Conservation (phyloP, 371 early-diverging fungal species). For the Syncephalastrum racemosum region DNA sequence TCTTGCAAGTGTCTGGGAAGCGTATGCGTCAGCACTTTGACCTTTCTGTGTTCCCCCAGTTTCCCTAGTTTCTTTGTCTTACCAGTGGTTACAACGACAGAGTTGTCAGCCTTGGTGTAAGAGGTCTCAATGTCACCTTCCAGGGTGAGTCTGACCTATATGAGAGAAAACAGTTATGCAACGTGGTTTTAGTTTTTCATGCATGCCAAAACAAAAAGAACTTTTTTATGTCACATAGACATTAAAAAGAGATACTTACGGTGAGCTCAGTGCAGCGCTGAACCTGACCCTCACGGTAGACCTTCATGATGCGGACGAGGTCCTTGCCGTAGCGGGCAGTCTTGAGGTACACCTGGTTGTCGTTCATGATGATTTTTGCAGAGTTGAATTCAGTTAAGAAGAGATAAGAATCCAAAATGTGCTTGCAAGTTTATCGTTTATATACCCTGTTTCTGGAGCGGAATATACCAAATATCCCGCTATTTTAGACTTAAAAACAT, state of each 20-base stretch:
- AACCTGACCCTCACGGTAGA: conserved; percentile 61
- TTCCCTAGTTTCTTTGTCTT: conserved; percentile 9
- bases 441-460: no score
- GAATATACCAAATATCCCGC: no score
- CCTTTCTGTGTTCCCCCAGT: neutral
- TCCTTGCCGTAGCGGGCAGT: conserved; percentile 77
- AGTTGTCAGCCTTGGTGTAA: conserved; percentile 84
- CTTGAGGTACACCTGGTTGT: conserved; percentile 52
- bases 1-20: conserved; percentile 73
- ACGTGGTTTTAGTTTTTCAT: neutral
- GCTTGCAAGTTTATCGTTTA: no score
- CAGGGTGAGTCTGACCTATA: conserved; percentile 64
- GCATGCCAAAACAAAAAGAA: neutral
- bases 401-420: neutral
- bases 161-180: neutral
- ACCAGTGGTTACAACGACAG: conserved; percentile 51
- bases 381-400: conserved; percentile 5
- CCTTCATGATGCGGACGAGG: conserved; percentile 76
- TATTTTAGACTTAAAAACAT: no score
- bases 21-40: neutral
- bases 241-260: conserved; percentile 27
- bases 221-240: neutral
- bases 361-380: conserved; percentile 8
- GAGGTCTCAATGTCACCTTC: conserved; percentile 76
- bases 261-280: conserved; percentile 80